Conservation (phyloP, 1,284 basidiomycete genomes). For the Neonothopanus nambi region DNA sequence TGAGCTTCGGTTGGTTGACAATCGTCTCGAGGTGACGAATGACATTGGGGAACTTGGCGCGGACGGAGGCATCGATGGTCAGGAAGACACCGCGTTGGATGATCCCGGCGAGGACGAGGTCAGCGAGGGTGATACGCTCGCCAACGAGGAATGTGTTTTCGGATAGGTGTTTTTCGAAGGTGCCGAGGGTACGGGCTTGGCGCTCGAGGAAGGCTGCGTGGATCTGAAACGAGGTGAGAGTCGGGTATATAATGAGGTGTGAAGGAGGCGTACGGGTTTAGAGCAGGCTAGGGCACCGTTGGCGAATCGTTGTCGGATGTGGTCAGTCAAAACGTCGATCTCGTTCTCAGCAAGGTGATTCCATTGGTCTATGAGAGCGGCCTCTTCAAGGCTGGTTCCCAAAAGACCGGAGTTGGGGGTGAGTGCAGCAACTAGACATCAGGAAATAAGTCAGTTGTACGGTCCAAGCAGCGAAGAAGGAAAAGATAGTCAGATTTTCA, state of each 20-base stretch:
- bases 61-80: conserved; percentile 65
- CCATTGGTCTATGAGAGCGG: conserved; percentile 51
- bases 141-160: conserved; percentile 89
- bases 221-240: conserved; percentile 40
- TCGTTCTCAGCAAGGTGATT: conserved; percentile 43
- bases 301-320: conserved; percentile 46
- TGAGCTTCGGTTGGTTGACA: conserved; percentile 78
- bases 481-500: no score
- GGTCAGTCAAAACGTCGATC: conserved; percentile 30
- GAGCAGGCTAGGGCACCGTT: conserved; percentile 49
- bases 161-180: conserved; percentile 76
- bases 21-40: conserved; percentile 86
- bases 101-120: conserved; percentile 70
- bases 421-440: conserved; percentile 59
- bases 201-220: conserved; percentile 56
- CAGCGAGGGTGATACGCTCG: conserved; percentile 93
- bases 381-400: conserved; percentile 37
- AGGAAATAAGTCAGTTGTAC: no score
- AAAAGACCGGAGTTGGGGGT: conserved; percentile 46
- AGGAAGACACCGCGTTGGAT: conserved; percentile 50
- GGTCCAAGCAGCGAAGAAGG: no score
- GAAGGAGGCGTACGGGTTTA: conserved; percentile 54
- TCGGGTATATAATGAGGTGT: conserved; percentile 2
- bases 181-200: conserved; percentile 55
- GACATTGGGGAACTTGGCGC: conserved; percentile 74